Percentiles rank a stretch among this genome's conserved stretches.
phyloP scores from a whole-genome alignment of 23 red algal species.

The Gracilaria caudata region DNA sequence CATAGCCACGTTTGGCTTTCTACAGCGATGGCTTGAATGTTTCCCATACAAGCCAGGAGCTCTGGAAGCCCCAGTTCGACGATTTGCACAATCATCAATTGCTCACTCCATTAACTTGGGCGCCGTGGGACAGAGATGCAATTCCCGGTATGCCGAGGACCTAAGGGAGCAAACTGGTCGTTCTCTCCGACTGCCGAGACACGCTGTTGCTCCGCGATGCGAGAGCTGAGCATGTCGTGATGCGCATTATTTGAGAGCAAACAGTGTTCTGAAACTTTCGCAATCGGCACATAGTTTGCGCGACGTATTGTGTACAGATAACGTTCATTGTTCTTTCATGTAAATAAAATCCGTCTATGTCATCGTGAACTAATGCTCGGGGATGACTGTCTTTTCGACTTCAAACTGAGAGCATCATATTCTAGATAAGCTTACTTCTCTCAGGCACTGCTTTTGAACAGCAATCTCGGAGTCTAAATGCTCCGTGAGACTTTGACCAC shows the following conservation, averaged over 20 bases:
- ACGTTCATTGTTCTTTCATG: slow-evolving; percentile 9
- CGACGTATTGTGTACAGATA: not conserved
- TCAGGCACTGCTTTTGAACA: too few species aligned
- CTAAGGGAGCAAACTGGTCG: slow-evolving; percentile 35
- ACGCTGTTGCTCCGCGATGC: slow-evolving; percentile 40
- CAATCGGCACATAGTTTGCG: slow-evolving; percentile 2
- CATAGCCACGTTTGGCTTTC: slow-evolving; percentile 42
- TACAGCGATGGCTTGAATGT: slow-evolving; percentile 58
- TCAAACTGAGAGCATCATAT: not conserved
- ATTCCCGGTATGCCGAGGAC: slow-evolving; percentile 36
- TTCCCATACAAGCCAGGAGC: slow-evolving; percentile 56
- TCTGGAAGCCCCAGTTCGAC: slow-evolving; percentile 52
- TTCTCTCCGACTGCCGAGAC: slow-evolving; percentile 58
- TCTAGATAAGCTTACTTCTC: too few species aligned
- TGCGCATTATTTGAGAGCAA: not conserved
- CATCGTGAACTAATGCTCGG: not conserved
- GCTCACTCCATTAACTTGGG: slow-evolving; percentile 38
- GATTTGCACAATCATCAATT: slow-evolving; percentile 51
- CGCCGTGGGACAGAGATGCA: slow-evolving; percentile 53
- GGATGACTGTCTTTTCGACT: not conserved
- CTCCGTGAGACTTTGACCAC: too few species aligned
- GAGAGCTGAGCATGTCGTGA: not conserved
- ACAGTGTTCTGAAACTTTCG: not conserved
- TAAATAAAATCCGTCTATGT: not conserved
- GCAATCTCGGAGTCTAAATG: too few species aligned